phyloP scores from a whole-genome alignment of 2,329 filamentous ascomycete species.

The Ramularia endophylla region DNA sequence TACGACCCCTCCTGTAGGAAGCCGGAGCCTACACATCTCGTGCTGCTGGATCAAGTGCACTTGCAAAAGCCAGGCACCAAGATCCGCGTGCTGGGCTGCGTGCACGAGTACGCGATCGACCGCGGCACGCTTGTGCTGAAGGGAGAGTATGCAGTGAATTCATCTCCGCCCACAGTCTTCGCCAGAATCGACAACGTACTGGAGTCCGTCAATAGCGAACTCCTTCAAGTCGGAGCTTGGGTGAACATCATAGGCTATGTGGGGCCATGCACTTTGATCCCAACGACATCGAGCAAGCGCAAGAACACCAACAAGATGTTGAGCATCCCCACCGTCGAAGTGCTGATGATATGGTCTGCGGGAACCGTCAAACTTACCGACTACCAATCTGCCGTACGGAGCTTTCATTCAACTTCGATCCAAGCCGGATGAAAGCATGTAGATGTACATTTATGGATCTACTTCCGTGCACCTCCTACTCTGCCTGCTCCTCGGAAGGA shows the following conservation, averaged over 20 bases:
- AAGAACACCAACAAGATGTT: neutral
- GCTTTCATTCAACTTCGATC: slow-evolving; percentile 11
- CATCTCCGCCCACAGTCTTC: slow-evolving; percentile 41
- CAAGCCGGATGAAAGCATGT: neutral
- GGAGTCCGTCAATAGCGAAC: slow-evolving; percentile 55
- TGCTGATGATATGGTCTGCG: slow-evolving; percentile 70
- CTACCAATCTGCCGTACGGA: slow-evolving; percentile 58
- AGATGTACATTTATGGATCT: slow-evolving; percentile 1
- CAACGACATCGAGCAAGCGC: neutral
- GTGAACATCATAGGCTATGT: slow-evolving; percentile 80
- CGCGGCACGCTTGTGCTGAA: slow-evolving; percentile 61
- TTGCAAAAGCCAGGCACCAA: slow-evolving; percentile 54
- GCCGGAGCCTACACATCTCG: slow-evolving; percentile 53
- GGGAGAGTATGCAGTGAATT: slow-evolving; percentile 54
- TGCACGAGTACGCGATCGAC: slow-evolving; percentile 51
- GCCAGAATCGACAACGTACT: slow-evolving; percentile 71
- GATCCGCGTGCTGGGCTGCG: slow-evolving; percentile 83
- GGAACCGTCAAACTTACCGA: slow-evolving; percentile 63
- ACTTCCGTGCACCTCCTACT: slow-evolving; percentile 20
- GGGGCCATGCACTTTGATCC: neutral
- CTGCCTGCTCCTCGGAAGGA: slow-evolving; percentile 28
- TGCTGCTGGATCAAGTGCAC: slow-evolving; percentile 44
- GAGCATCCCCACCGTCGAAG: slow-evolving; percentile 53
- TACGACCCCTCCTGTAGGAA: slow-evolving; percentile 10
- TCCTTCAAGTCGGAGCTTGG: slow-evolving; percentile 73